Base-by-base conservation (phyloP, 2,329 filamentous ascomycete species). In the Diplodia scrobiculata region DNA sequence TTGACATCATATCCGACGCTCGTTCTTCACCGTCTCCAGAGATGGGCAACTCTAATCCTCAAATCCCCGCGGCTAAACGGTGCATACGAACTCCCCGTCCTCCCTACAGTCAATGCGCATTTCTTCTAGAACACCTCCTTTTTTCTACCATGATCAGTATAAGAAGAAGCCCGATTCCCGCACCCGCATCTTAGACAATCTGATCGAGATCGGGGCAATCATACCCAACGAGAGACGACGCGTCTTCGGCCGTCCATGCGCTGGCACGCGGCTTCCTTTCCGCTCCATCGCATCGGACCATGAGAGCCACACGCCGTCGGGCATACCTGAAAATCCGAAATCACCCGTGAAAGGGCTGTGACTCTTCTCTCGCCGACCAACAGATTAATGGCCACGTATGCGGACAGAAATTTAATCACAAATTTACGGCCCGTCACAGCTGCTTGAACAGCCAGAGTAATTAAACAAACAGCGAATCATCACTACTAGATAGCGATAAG, bases 41-140 rank as follows among this genome's bases (percentile, higher is more conserved):
- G n/a, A 29, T 17, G 38, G 10, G 19, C 53, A 41, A 29, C 34
- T 32, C 34, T 36, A 41, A 58, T 41, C 10, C 34, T 36, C 34
- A 7, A 36, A 36, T 36, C 34, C 34, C 14, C 38, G 14, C 38
- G 17, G 38, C 17, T 27, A 41, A 41, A 45, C 36, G 34, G 53
- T 41, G 25, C 38, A 45, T 45, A 45, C 38, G 38, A 45, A 9
- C 38, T 58, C 53, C 3, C 29, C 34, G 34, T 58, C 13, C 34
- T 41, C 36, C 10, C 3, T 58, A 36, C 51, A 54, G 53, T 58
- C 53, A 36, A 45, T 58, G 53, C 53, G 19, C 29, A 17, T 45
- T 36, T n/a, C 52, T 58, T 58, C 53, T 58, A 58, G 53, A 58
- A 58, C 53, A 58, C 5, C 19, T 58, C 53, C 6, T 41, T 45